Evolutionary conservation across 2,329 filamentous ascomycete species (phyloP).

Genomic region (Alternaria viburni): DNA sequence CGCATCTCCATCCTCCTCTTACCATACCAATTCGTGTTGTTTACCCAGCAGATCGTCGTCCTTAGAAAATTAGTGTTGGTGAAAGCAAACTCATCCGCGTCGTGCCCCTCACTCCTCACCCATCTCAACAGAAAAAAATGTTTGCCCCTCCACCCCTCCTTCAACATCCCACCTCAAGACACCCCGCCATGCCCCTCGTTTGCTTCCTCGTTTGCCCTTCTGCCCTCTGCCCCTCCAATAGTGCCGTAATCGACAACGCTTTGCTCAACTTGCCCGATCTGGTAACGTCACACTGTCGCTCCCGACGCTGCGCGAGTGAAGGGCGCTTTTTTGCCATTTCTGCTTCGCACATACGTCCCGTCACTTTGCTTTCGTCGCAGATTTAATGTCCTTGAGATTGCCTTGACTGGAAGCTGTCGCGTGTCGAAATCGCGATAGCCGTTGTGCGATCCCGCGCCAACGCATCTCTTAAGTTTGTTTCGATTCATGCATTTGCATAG

Average conservation of each 20-base stretch:
- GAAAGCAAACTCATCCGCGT: not conserved
- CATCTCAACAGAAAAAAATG: not conserved
- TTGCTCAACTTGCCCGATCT: not conserved
- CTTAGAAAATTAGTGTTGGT: not conserved
- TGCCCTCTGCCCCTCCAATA: not conserved
- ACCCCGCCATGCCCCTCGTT: conserved; percentile 2
- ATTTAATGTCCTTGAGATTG: not conserved
- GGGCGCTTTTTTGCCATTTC: not conserved
- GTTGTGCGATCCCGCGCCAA: not conserved
- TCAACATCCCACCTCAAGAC: too few relatives aligned
- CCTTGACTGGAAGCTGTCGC: not conserved
- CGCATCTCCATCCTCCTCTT: not conserved
- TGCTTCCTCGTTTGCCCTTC: not conserved
- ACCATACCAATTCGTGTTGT: not conserved
- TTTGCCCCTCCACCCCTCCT: conserved; percentile 1
- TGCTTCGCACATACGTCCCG: not conserved
- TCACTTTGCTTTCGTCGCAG: not conserved
- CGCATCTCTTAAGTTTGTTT: not conserved
- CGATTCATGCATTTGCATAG: not conserved
- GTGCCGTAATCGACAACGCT: not conserved
- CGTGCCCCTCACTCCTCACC: not conserved
- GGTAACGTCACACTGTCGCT: not conserved
- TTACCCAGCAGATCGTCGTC: too few relatives aligned
- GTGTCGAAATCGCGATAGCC: not conserved
- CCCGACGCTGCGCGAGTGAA: not conserved